Conservation (phyloP, 192 early-diverging fungal genomes). For the Geranomyces michiganensis region DNA sequence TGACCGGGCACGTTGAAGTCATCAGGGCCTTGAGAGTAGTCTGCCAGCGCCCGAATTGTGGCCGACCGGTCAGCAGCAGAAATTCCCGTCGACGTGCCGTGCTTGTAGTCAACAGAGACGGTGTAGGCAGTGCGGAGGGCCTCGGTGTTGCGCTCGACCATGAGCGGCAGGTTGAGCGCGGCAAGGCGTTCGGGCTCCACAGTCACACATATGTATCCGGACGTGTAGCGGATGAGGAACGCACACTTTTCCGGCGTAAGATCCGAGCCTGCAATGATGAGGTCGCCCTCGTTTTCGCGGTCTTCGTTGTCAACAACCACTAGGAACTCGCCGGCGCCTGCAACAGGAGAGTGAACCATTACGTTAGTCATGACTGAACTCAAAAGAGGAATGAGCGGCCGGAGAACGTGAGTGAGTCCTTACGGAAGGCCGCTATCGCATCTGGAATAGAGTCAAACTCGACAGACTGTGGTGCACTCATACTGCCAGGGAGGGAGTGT, state of each 20-base stretch:
- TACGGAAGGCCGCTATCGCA: conserved; percentile 68
- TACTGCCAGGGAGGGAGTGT: too few species aligned
- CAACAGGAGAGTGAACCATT: not conserved
- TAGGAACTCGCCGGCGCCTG: conserved; percentile 80
- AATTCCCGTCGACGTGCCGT: conserved; percentile 86
- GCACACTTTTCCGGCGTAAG: conserved; percentile 90
- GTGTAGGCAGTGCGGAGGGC: conserved; percentile 93
- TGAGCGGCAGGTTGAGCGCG: conserved; percentile 84
- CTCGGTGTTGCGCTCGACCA: conserved; percentile 90
- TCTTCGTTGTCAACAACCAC: conserved; percentile 97
- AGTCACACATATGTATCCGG: conserved; percentile 92
- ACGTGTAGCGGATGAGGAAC: conserved; percentile 93
- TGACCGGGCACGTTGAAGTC: conserved; percentile 93
- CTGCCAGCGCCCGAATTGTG: conserved; percentile 78
- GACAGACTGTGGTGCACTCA: conserved; percentile 12
- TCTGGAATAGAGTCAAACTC: conserved; percentile 72
- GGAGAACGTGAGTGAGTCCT: conserved; percentile 23
- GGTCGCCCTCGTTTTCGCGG: conserved; percentile 98
- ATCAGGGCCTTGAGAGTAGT: conserved; percentile 58
- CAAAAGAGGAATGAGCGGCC: not conserved
- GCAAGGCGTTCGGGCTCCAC: conserved; percentile 78
- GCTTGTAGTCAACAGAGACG: conserved; percentile 81
- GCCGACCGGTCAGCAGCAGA: conserved; percentile 87
- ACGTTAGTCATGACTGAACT: not conserved
- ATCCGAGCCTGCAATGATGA: conserved; percentile 96